These are phyloP conservation scores for Xylaria sp. DNA, from an alignment of 2,329 filamentous ascomycete species.

Conservation along the genomic window DNA sequence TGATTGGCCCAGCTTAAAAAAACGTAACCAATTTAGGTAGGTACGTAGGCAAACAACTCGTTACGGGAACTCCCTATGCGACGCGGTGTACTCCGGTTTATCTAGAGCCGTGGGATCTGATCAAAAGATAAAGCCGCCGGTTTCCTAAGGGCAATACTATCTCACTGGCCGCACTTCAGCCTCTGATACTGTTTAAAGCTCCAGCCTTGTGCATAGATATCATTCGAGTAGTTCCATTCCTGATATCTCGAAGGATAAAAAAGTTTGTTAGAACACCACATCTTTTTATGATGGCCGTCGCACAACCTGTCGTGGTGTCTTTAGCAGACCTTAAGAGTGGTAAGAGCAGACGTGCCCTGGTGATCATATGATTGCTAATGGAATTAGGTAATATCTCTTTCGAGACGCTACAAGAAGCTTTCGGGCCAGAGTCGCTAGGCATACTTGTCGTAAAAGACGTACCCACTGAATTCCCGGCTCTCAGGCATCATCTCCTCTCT, in stretches of 20 bases:
- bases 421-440: slow-evolving; percentile 89
- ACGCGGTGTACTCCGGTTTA: slow-evolving; percentile 41
- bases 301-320: slow-evolving; percentile 69
- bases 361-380: slow-evolving; percentile 16
- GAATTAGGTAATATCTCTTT: slow-evolving; percentile 72
- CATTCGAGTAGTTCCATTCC: neutral
- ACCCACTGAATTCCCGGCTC: slow-evolving; percentile 73
- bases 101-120: slow-evolving; percentile 2
- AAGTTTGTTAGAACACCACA: neutral
- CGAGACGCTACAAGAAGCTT: slow-evolving; percentile 78
- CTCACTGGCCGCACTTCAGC: slow-evolving; percentile 15
- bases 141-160: slow-evolving; percentile 42
- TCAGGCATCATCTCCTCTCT: slow-evolving; percentile 80
- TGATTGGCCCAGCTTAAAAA: slow-evolving; percentile 20
- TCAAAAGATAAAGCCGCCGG: slow-evolving; percentile 43
- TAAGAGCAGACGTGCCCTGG: slow-evolving; percentile 50
- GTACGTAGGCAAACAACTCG: slow-evolving; percentile 11
- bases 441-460: slow-evolving; percentile 95
- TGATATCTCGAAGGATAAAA: neutral
- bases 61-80: slow-evolving; percentile 39
- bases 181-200: slow-evolving; percentile 9
- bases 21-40: slow-evolving; percentile 23
- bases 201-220: slow-evolving; percentile 16
- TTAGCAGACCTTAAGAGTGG: slow-evolving; percentile 70
- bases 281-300: slow-evolving; percentile 56